Evolutionary conservation across 2,329 filamentous ascomycete genomes (phyloP).

Genomic region (Tympanopsis confertula): DNA sequence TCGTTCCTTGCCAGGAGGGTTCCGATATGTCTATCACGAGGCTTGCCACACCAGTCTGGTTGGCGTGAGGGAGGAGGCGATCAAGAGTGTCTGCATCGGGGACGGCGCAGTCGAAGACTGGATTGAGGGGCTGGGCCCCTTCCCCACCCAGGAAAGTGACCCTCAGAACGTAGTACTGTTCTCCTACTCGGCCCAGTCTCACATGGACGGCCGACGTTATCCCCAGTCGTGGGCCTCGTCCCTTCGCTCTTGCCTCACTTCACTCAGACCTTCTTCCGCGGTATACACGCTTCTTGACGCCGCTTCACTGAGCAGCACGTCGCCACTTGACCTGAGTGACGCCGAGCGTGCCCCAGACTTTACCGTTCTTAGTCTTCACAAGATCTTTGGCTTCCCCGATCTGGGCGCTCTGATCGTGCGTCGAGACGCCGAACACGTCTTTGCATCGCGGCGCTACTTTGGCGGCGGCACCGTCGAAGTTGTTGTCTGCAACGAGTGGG

Average conservation of each 20-base stretch:
- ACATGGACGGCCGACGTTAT: slow-evolving; percentile 73
- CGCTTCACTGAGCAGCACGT: slow-evolving; percentile 68
- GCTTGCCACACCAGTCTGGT: slow-evolving; percentile 81
- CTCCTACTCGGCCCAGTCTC: slow-evolving; percentile 83
- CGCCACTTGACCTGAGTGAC: slow-evolving; percentile 60
- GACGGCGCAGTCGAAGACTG: slow-evolving; percentile 54
- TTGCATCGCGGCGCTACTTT: slow-evolving; percentile 68
- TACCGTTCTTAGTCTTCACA: slow-evolving; percentile 79
- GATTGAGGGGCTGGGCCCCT: slow-evolving; percentile 31
- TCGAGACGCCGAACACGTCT: slow-evolving; percentile 52
- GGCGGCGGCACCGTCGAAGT: slow-evolving; percentile 90
- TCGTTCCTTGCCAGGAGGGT: slow-evolving; percentile 56
- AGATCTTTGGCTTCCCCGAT: slow-evolving; percentile 95
- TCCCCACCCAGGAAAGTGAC: slow-evolving; percentile 12
- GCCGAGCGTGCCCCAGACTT: slow-evolving; percentile 64
- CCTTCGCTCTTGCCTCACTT: slow-evolving; percentile 22
- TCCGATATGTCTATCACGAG: slow-evolving; percentile 72
- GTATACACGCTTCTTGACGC: slow-evolving; percentile 71
- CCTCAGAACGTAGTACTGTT: slow-evolving; percentile 40
- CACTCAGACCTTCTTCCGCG: slow-evolving; percentile 9
- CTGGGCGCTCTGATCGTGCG: slow-evolving; percentile 75
- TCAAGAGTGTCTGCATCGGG: slow-evolving; percentile 51
- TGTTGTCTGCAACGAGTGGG: slow-evolving; percentile 65
- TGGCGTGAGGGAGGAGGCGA: slow-evolving; percentile 65
- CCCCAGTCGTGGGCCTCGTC: slow-evolving; percentile 56